Conservation (phyloP, 2,329 filamentous ascomycete species). For the Nannizziopsis barbatae region DNA sequence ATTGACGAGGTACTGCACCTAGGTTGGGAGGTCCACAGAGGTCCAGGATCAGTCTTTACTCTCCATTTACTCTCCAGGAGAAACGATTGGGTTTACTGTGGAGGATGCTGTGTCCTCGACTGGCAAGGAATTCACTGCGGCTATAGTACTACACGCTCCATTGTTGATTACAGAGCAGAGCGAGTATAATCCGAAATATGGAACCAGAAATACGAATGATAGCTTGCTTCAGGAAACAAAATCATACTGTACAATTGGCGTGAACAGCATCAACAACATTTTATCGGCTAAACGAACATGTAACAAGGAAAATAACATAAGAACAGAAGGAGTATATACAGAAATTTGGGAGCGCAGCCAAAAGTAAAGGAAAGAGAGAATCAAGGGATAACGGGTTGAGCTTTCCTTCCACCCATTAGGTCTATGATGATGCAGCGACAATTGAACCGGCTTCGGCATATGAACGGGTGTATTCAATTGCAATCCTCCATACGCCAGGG, state of each 20-base stretch:
- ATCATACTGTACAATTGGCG: constrained; percentile 4
- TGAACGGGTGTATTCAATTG: constrained; percentile 1
- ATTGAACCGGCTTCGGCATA: neutral
- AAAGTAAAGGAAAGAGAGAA: constrained; percentile 1
- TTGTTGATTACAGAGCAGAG: too few relatives aligned
- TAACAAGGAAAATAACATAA: neutral
- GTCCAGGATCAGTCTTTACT: too few relatives aligned
- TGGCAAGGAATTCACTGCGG: too few relatives aligned
- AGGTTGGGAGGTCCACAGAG: too few relatives aligned
- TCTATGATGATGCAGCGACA: constrained; percentile 4
- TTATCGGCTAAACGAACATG: constrained; percentile 4
- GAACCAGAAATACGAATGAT: too few relatives aligned
- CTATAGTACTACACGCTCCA: too few relatives aligned
- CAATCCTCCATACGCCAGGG: constrained; percentile 7
- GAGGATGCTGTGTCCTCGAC: too few relatives aligned
- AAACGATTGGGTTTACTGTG: too few relatives aligned
- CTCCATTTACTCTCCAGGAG: too few relatives aligned
- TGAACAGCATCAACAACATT: constrained; percentile 7
- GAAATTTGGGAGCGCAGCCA: constrained; percentile 3
- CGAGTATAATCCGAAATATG: too few relatives aligned
- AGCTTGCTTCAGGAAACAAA: neutral
- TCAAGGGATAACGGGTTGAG: constrained; percentile 1
- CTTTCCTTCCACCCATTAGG: constrained; percentile 5
- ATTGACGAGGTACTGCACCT: too few relatives aligned
- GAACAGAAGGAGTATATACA: constrained; percentile 8